These are phyloP conservation scores for Talaromyces liani DNA, from an alignment of 495 filamentous ascomycete species.

Conservation along the genomic window DNA sequence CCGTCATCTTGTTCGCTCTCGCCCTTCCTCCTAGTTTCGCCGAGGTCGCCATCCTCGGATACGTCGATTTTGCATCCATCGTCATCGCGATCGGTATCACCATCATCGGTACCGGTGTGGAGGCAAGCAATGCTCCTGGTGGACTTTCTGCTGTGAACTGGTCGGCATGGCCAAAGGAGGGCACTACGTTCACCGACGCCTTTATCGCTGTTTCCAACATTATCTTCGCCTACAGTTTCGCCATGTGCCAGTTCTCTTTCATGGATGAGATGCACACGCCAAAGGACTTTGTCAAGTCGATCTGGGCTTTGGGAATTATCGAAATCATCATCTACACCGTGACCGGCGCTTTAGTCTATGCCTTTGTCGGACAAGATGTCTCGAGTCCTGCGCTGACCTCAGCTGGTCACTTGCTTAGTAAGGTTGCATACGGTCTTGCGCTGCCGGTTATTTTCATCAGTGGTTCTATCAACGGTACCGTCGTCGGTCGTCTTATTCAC, in stretches of 20 bases:
- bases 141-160: constrained; percentile 25
- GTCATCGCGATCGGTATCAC: constrained; percentile 57
- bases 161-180: constrained; percentile 31
- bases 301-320: constrained; percentile 47
- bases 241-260: constrained; percentile 62
- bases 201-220: constrained; percentile 65
- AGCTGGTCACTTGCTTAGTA: constrained; percentile 48
- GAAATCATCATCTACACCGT: constrained; percentile 62
- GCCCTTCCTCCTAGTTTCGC: constrained; percentile 50
- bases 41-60: constrained; percentile 50
- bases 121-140: constrained; percentile 24
- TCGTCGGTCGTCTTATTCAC: constrained; percentile 53
- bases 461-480: constrained; percentile 54
- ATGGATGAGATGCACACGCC: constrained; percentile 69
- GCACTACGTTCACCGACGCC: constrained; percentile 23
- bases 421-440: constrained; percentile 65
- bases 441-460: constrained; percentile 65
- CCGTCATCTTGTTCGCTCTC: constrained; percentile 50
- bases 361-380: constrained; percentile 58
- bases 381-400: constrained; percentile 59
- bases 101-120: constrained; percentile 54
- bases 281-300: constrained; percentile 52
- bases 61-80: constrained; percentile 57
- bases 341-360: constrained; percentile 59
- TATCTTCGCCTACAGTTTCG: constrained; percentile 58